Evolutionary conservation across 768 basidiomycete species (phyloP), one percentile per base, ranked within the genome.

Genomic region (Amyloporia xantha): DNA sequence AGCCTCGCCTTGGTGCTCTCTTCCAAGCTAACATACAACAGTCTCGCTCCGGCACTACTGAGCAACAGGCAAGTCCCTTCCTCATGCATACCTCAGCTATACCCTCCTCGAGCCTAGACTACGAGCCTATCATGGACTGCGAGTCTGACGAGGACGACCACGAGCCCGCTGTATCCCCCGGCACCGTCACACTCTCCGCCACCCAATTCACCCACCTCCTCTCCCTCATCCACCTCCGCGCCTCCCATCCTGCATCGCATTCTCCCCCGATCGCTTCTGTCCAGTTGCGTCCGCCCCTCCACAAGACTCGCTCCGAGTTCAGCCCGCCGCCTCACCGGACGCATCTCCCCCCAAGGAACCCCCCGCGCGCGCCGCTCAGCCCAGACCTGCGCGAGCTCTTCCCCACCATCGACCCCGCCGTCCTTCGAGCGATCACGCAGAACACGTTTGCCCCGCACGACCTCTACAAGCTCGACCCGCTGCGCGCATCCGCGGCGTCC

Each of bases 221-320:
- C 25, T 44, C 24, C 42, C 23, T 49, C 40, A 28, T 13, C 44
- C 21, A 49, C 50, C 52, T 51, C 62, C 24, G 48, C 52, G n/a
- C 54, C 52, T 3, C 47, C 56, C 17, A 36, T 21, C 43, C 43
- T 51, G 11, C 47, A 47, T 38, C 56, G 50, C 15, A 17, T 27
- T 27, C n/a, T 27, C 23, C 30, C 19, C 25, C 40, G 21, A 24
- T 4, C 40, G n/a, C 39, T 12, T 20, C 24, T 10, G 12, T 20
- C 4, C 26, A 11, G 25, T 15, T 17, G 19, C 42, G 25, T 23
- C 42, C 19, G 11, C 5, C 10, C 10, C 19, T 46, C 25, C 44
- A 26, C 41, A 25, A 19, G 13, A 26, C 41, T 12, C 23, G 26
- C 41, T 15, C 41, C 41, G 20, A 20, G 20, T 13, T 26, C 47